These are phyloP conservation scores for Leccinum incarnatum DNA, from an alignment of 768 basidiomycete species.

Conservation along the genomic window DNA sequence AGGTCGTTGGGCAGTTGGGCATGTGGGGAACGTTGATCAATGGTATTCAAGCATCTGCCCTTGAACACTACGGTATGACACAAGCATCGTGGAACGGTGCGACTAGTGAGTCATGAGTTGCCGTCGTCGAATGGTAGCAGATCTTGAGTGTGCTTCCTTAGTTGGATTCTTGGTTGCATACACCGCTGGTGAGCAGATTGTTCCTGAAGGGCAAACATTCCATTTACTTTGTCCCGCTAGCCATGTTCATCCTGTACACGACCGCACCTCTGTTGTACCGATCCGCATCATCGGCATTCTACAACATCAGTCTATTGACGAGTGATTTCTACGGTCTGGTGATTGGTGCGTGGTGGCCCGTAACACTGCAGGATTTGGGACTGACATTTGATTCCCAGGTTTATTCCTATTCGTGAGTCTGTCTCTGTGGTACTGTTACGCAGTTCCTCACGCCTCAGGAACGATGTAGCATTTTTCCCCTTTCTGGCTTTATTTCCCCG, in stretches of 20 bases:
- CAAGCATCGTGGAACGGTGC: constrained; percentile 68
- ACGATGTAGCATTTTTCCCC: constrained; percentile 66
- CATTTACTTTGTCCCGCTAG: constrained; percentile 30
- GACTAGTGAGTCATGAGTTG: constrained; percentile 55
- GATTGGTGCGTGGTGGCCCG: constrained; percentile 44
- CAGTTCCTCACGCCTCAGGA: constrained; percentile 9
- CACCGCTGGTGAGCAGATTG: constrained; percentile 35
- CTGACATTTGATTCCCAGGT: constrained; percentile 27
- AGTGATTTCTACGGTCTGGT: constrained; percentile 87
- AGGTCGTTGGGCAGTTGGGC: constrained; percentile 83
- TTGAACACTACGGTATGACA: constrained; percentile 70
- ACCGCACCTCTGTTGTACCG: constrained; percentile 84
- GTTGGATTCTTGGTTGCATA: constrained; percentile 54
- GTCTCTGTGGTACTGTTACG: background rate
- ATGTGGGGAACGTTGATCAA: constrained; percentile 83
- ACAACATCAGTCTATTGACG: constrained; percentile 81
- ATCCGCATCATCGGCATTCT: constrained; percentile 81
- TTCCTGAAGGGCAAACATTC: background rate
- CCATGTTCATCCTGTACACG: constrained; percentile 85
- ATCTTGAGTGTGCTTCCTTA: constrained; percentile 18
- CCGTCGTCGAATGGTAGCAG: constrained; percentile 1
- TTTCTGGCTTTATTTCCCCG: constrained; percentile 87
- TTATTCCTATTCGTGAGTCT: constrained; percentile 52
- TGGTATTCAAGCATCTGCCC: constrained; percentile 69
- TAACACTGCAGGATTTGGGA: background rate